Conservation (phyloP, 2,329 filamentous ascomycete genomes). For the Fusarium sp. region DNA sequence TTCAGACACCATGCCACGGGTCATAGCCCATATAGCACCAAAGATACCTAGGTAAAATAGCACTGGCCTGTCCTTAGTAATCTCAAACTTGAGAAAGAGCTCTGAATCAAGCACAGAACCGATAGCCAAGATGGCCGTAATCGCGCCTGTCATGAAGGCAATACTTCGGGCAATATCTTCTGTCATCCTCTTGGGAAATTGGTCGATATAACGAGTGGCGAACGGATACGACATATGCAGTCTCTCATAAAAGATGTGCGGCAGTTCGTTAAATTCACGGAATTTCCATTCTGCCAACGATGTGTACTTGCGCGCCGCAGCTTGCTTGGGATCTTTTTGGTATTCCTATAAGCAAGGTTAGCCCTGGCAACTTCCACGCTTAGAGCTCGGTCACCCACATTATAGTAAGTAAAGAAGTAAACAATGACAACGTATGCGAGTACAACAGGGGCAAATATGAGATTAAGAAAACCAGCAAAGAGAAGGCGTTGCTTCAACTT, state of each 20-base stretch:
- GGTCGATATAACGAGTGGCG: slow-evolving; percentile 91
- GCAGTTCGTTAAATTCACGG: slow-evolving; percentile 96
- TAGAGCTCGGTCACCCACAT: slow-evolving; percentile 66
- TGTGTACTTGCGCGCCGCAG: slow-evolving; percentile 87
- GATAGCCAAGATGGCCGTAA: slow-evolving; percentile 87
- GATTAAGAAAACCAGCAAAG: slow-evolving; percentile 87
- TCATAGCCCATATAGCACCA: slow-evolving; percentile 85
- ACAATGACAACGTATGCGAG: slow-evolving; percentile 89
- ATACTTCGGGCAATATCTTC: slow-evolving; percentile 88
- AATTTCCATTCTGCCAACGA: slow-evolving; percentile 98
- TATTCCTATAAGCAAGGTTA: slow-evolving; percentile 76
- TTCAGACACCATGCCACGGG: slow-evolving; percentile 86
- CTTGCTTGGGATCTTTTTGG: slow-evolving; percentile 91
- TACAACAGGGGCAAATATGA: slow-evolving; percentile 88
- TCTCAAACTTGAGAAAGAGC: slow-evolving; percentile 90
- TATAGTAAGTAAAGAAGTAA: slow-evolving; percentile 96
- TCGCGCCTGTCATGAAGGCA: slow-evolving; percentile 87
- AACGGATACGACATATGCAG: slow-evolving; percentile 96
- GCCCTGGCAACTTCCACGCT: neutral
- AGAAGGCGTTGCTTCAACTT: slow-evolving; percentile 83
- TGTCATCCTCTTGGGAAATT: slow-evolving; percentile 96
- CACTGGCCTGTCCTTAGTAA: slow-evolving; percentile 88
- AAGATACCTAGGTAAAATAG: slow-evolving; percentile 92
- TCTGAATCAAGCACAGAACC: slow-evolving; percentile 92
- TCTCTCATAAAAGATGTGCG: slow-evolving; percentile 90